phyloP scores from a whole-genome alignment of 2,329 filamentous ascomycete genomes.

The Microthyrium microscopicum region DNA sequence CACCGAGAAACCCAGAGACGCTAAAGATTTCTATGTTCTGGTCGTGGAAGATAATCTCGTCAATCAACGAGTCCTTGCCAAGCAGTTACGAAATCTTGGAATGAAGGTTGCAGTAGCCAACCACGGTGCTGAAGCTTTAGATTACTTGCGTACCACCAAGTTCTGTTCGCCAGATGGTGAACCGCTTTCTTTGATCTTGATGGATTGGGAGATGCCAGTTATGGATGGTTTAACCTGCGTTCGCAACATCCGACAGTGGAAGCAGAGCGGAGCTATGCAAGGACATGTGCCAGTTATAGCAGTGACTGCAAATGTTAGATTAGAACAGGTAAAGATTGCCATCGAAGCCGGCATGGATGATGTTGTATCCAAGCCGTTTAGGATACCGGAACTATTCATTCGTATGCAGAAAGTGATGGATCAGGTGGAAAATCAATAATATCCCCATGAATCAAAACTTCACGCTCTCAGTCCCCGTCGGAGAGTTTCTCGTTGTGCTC shows the following conservation, averaged over 20 bases:
- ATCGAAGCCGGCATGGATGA: constrained; percentile 8
- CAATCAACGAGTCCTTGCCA: constrained; percentile 19
- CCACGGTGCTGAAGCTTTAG: constrained; percentile 18
- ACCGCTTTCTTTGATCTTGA: constrained; percentile 4
- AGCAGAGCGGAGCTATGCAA: neutral
- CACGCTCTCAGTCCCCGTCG: too few species aligned
- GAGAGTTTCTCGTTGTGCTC: too few species aligned
- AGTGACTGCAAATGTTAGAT: constrained; percentile 6
- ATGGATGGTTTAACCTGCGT: constrained; percentile 7
- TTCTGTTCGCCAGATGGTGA: constrained; percentile 3
- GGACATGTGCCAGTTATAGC: constrained; percentile 6
- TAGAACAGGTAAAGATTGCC: constrained; percentile 1
- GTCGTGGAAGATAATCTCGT: constrained; percentile 21
- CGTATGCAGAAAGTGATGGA: constrained; percentile 4
- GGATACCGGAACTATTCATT: constrained; percentile 14
- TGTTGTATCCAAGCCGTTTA: constrained; percentile 18
- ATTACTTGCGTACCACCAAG: constrained; percentile 1
- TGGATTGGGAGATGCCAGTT: constrained; percentile 8
- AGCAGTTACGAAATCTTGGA: constrained; percentile 18
- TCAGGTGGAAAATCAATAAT: neutral
- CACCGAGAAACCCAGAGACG: neutral
- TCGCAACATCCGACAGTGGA: constrained; percentile 2
- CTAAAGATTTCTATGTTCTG: neutral
- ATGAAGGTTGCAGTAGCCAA: constrained; percentile 16
- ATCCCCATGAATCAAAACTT: too few species aligned